Evolutionary conservation across 2,329 filamentous ascomycete genomes (phyloP), one percentile per base, ranked within the genome.

Genomic region (Ceratocystiopsis minuta): DNA sequence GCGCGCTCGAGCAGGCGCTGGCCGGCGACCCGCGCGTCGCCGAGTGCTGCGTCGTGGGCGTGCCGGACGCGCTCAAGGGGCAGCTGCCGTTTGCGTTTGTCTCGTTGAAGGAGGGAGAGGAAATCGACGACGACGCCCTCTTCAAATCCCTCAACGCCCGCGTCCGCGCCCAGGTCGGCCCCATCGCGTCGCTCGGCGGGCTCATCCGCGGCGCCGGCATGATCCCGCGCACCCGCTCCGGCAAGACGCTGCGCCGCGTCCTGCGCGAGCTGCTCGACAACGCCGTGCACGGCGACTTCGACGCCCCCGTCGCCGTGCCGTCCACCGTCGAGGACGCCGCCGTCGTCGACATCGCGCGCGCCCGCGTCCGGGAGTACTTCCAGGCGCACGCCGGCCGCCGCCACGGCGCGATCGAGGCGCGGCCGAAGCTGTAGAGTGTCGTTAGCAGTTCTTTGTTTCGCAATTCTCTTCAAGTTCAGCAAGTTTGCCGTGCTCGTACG

Each of bases 71-170:
- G 0, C 65, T 94, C 36, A 96, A 96, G 57, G 88, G 87, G 16
- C 85, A 93, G 52, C 70, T 94, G 6, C 87, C 88, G 0, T 93
- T 96, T 53, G 87, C 86, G 11, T 94, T 95, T 56, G 68, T 94
- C 50, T 79, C 73, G 0, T 64, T 72, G n/a, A 60, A 63, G 1
- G 61, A 42, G 6, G 41, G 41, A 3, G 44, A 34, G 6, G 68
- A 0, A 60, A 9, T 70, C 4, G 67, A 68, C 0, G 61, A 67
- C 31, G 47, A 55, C 2, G 43, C 60, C 37, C 52, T 75, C 7
- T 55, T 58, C 15, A 48, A 52, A n/a, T 81, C 87, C 55, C 73
- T 90, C 35, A 83, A 90, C 51, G 61, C 58, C 28, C 67, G 78
- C 4, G 78, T 95, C 3, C 76, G 86, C 20, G 66, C 69, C 32